Conservation (phyloP, 148 eudicot species). For the Amaranthus cruentus region DNA sequence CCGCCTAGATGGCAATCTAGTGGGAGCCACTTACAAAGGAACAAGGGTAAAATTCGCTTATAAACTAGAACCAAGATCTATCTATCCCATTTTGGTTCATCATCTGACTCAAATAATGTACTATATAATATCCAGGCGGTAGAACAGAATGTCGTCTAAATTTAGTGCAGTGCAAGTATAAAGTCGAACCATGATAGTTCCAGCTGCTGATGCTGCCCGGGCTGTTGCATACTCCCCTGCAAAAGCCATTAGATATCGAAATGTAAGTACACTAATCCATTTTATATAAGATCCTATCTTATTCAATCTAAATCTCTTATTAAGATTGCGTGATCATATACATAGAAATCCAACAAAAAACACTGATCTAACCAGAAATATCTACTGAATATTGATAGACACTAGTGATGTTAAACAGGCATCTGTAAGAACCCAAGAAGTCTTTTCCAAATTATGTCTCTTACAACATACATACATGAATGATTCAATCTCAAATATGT, state of each 20-base stretch:
- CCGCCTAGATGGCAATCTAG: too few species aligned
- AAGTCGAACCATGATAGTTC: conserved; percentile 80
- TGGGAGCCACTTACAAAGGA: background rate
- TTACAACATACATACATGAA: too few species aligned
- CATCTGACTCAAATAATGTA: background rate
- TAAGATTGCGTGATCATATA: background rate
- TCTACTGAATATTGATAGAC: too few species aligned
- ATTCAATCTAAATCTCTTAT: background rate
- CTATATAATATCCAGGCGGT: background rate
- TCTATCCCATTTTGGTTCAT: background rate
- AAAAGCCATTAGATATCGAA: conserved; percentile 13
- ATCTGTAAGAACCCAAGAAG: too few species aligned
- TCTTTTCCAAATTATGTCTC: too few species aligned
- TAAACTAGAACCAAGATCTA: background rate
- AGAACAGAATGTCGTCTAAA: background rate
- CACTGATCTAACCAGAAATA: too few species aligned
- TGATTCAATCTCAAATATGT: too few species aligned
- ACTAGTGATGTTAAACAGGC: too few species aligned
- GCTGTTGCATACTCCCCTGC: conserved; percentile 98
- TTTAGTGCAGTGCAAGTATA: conserved; percentile 1
- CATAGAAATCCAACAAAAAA: background rate
- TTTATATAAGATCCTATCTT: background rate
- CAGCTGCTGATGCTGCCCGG: conserved; percentile 92
- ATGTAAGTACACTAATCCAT: background rate
- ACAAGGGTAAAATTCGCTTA: background rate